phyloP scores from a whole-genome alignment of 176 grass and related monocot genomes.

The Carex myosuroides region DNA sequence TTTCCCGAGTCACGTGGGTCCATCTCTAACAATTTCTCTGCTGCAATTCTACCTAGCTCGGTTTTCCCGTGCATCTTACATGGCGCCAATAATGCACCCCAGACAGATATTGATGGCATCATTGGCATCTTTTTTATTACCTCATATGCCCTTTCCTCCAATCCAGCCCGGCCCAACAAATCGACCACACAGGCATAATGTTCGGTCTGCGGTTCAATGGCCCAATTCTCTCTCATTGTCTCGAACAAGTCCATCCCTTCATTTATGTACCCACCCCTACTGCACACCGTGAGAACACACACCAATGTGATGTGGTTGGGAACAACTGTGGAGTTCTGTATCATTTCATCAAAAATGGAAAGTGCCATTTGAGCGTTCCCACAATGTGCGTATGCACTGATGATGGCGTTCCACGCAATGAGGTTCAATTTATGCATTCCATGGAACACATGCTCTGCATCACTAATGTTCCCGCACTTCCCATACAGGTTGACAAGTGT shows the following conservation, averaged over 20 bases:
- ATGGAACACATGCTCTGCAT: constrained; percentile 42
- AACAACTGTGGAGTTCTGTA: constrained; percentile 27
- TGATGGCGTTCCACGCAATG: constrained; percentile 65
- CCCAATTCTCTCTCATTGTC: constrained; percentile 60
- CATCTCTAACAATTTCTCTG: constrained; percentile 68
- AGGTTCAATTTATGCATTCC: constrained; percentile 54
- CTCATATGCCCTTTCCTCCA: constrained; percentile 69
- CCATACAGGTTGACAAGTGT: constrained; percentile 77
- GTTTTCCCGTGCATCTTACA: constrained; percentile 80
- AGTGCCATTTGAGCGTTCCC: constrained; percentile 54
- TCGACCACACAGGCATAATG: constrained; percentile 85
- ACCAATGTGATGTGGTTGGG: constrained; percentile 77
- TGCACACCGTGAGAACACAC: constrained; percentile 57
- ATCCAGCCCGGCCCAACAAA: constrained; percentile 67
- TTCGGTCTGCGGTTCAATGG: constrained; percentile 53
- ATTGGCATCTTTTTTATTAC: constrained; percentile 67
- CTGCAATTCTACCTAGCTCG: constrained; percentile 61
- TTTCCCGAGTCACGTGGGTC: constrained; percentile 72
- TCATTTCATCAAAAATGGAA: constrained; percentile 54
- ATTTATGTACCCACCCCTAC: constrained; percentile 61
- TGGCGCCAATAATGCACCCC: constrained; percentile 70
- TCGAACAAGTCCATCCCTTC: constrained; percentile 57
- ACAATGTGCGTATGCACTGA: constrained; percentile 56
- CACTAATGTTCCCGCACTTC: constrained; percentile 52
- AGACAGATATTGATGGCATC: constrained; percentile 56